Evolutionary conservation across 2,329 filamentous ascomycete species (phyloP).

Genomic region (Proliferodiscus dingleyae): DNA sequence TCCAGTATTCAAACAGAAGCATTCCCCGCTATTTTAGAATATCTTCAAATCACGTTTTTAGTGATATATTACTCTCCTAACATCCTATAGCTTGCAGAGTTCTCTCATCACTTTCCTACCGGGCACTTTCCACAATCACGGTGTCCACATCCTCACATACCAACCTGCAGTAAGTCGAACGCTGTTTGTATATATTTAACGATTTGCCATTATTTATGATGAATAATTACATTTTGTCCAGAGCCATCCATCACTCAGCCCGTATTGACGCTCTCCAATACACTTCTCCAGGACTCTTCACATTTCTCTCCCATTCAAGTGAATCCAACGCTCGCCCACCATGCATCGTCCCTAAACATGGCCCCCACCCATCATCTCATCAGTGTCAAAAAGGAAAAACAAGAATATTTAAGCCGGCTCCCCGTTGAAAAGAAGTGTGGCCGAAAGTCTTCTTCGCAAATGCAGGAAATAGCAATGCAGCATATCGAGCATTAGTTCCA

Average conservation of each 20-base stretch:
- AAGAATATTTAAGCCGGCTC: background rate
- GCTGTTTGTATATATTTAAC: too few species aligned
- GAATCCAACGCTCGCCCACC: background rate
- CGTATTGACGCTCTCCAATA: background rate
- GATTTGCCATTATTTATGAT: background rate
- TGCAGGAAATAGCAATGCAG: conserved; percentile 6
- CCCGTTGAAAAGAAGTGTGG: background rate
- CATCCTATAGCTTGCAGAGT: too few species aligned
- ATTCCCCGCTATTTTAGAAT: too few species aligned
- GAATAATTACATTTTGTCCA: background rate
- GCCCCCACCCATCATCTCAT: background rate
- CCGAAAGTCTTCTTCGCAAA: conserved; percentile 9
- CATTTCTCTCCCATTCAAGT: background rate
- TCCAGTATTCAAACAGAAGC: too few species aligned
- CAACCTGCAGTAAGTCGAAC: too few species aligned
- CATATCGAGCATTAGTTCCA: conserved; percentile 4
- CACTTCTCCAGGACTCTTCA: background rate
- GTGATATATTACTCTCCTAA: too few species aligned
- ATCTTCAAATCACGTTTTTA: too few species aligned
- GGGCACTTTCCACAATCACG: too few species aligned
- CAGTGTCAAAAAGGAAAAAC: background rate
- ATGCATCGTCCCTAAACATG: background rate
- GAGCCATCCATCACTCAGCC: background rate
- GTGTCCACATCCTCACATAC: too few species aligned
- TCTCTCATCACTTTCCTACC: too few species aligned